Percentiles rank a stretch among this genome's conserved stretches.
These are phyloP conservation scores for Kwoniella botswanensis DNA, from an alignment of 768 basidiomycete species.

Conservation along the genomic window DNA sequence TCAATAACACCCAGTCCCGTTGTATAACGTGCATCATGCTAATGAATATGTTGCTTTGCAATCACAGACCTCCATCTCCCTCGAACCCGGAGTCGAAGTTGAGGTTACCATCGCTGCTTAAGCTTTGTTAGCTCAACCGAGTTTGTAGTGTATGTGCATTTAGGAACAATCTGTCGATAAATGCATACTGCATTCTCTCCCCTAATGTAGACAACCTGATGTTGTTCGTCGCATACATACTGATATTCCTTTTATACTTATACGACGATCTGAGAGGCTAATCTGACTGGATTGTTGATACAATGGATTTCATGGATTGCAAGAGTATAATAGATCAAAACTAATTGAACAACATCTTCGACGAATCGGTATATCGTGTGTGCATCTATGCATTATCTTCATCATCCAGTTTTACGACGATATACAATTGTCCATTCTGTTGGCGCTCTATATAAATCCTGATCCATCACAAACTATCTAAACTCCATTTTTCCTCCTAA, in stretches of 20 bases:
- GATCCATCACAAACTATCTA: not conserved
- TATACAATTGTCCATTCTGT: no score
- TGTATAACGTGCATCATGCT: no score
- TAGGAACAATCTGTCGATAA: not conserved
- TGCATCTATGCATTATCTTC: not conserved
- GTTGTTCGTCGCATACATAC: not conserved
- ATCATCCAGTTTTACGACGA: not conserved
- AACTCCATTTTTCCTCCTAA: not conserved
- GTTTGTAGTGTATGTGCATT: not conserved
- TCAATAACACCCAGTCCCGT: no score
- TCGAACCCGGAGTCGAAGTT: constrained; percentile 99
- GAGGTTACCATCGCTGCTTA: constrained; percentile 84
- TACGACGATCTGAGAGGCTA: not conserved
- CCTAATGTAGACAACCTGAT: not conserved
- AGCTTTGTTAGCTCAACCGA: constrained; percentile 16
- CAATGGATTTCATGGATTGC: no score
- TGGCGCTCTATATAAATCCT: no score
- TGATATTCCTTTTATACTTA: not conserved
- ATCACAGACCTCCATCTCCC: constrained; percentile 87
- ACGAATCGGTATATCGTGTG: no score
- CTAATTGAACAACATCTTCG: no score
- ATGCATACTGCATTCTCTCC: not conserved
- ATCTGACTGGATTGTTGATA: no score
- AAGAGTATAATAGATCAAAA: no score
- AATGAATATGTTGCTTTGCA: not conserved